phyloP scores from a whole-genome alignment of 495 filamentous ascomycete species.

The Aspergillus egyptiacus region DNA sequence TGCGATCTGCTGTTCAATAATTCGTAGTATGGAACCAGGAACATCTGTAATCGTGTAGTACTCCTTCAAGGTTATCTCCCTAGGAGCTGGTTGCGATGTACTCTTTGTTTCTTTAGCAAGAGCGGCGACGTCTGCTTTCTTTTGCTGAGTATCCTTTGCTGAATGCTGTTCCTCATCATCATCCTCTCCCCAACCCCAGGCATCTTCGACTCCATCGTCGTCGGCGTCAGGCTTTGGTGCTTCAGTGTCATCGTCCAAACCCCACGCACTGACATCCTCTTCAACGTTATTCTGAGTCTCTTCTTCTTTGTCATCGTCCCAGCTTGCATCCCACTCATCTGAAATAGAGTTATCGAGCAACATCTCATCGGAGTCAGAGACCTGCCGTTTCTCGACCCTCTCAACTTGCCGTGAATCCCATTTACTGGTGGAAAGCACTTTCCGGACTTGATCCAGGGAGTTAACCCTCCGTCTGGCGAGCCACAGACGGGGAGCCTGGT shows the following conservation, averaged over 20 bases:
- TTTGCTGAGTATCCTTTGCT: slow-evolving; percentile 13
- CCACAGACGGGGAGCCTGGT: slow-evolving; percentile 75
- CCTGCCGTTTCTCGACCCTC: slow-evolving; percentile 73
- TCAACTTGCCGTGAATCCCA: slow-evolving; percentile 63
- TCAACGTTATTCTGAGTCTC: slow-evolving; percentile 39
- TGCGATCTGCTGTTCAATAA: slow-evolving; percentile 61
- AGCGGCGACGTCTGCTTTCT: slow-evolving; percentile 12
- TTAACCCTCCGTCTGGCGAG: slow-evolving; percentile 74
- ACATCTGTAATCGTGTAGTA: slow-evolving; percentile 81
- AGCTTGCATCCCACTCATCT: slow-evolving; percentile 71
- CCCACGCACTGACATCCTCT: slow-evolving; percentile 63
- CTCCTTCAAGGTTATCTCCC: slow-evolving; percentile 74
- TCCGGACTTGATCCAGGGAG: slow-evolving; percentile 66
- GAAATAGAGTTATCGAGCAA: slow-evolving; percentile 49
- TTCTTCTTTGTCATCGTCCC: slow-evolving; percentile 60
- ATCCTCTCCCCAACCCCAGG: slow-evolving; percentile 73
- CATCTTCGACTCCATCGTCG: slow-evolving; percentile 47
- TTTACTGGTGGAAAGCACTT: slow-evolving; percentile 58
- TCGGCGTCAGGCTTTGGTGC: slow-evolving; percentile 15
- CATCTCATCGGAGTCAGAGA: slow-evolving; percentile 61
- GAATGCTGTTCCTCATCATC: slow-evolving; percentile 30
- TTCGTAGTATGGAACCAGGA: slow-evolving; percentile 65
- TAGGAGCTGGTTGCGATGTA: slow-evolving; percentile 23
- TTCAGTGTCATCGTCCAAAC: slow-evolving; percentile 45
- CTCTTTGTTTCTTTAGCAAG: slow-evolving; percentile 14